phyloP scores from a whole-genome alignment of 1,139 yeast species.

The Scheffersomyces cryptocercus region DNA sequence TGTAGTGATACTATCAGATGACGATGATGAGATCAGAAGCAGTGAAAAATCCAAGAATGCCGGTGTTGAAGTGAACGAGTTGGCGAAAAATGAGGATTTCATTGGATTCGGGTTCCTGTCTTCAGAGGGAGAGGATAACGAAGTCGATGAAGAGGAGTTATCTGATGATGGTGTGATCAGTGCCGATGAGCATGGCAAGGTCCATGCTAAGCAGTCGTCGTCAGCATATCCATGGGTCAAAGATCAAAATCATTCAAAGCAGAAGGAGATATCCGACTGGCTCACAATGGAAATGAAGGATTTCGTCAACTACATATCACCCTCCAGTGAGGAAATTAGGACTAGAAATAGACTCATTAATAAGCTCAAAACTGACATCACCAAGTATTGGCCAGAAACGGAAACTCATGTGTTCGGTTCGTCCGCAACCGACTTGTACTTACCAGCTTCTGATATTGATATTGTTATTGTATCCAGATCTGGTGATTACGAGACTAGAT shows the following conservation, averaged over 20 bases:
- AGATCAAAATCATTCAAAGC: conserved; percentile 71
- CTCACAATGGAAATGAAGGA: conserved; percentile 84
- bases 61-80: conserved; percentile 27
- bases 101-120: conserved; percentile 60
- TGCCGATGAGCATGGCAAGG: conserved; percentile 36
- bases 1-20: conserved; percentile 40
- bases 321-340: conserved; percentile 72
- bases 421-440: conserved; percentile 87
- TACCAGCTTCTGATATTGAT: conserved; percentile 97
- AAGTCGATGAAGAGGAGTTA: conserved; percentile 21
- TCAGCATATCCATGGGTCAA: conserved; percentile 78
- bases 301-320: conserved; percentile 85
- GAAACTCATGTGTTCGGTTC: conserved; percentile 92
- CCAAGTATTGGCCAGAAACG: conserved; percentile 74
- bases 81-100: conserved; percentile 56
- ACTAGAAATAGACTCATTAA: conserved; percentile 68
- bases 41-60: conserved; percentile 16
- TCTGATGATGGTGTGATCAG: conserved; percentile 40
- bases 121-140: conserved; percentile 41
- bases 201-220: conserved; percentile 21
- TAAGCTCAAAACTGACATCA: conserved; percentile 58
- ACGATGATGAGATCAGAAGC: conserved; percentile 14
- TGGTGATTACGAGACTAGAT: conserved; percentile 67
- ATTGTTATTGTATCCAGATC: conserved; percentile 76
- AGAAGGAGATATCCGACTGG: conserved; percentile 83